A percentile compares a stretch with the other conserved stretches of the same genome.
Conservation (phyloP, 805 yeast genomes). For the Isabelozyma rhagii region DNA sequence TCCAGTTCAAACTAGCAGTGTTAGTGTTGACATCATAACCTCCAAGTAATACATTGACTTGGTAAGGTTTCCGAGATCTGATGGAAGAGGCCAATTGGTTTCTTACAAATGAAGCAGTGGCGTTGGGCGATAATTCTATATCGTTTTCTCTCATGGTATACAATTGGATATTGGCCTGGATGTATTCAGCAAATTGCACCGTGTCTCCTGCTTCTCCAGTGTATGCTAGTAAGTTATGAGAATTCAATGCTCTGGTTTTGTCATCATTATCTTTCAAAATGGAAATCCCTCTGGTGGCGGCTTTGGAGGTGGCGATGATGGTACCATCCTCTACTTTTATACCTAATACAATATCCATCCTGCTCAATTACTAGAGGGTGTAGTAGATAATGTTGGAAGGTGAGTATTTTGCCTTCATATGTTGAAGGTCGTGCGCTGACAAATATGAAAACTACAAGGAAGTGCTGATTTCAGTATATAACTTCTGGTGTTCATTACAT, state of each 20-base stretch:
- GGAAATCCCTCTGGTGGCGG: constrained; percentile 68
- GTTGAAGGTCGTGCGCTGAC: not conserved
- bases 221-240: constrained; percentile 78
- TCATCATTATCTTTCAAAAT: constrained; percentile 41
- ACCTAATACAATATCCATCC: constrained; percentile 92
- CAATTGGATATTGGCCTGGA: constrained; percentile 88
- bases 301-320: constrained; percentile 89
- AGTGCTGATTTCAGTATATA: not conserved
- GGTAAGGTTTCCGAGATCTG: constrained; percentile 89
- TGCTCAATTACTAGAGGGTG: constrained; percentile 1
- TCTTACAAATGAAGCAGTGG: constrained; percentile 86
- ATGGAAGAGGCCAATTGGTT: constrained; percentile 82
- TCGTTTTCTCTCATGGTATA: constrained; percentile 80
- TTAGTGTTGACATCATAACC: constrained; percentile 66
- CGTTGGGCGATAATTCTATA: constrained; percentile 75
- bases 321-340: constrained; percentile 79
- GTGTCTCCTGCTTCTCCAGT: constrained; percentile 98
- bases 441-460: not conserved
- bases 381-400: not conserved
- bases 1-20: constrained; percentile 74
- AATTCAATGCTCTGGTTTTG: constrained; percentile 58
- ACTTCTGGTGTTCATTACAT: not conserved
- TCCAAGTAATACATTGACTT: constrained; percentile 85
- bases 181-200: constrained; percentile 89
- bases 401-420: not conserved